Evolutionary conservation across 2,329 filamentous ascomycete species (phyloP).

Genomic region (Nigrograna mackinnonii): DNA sequence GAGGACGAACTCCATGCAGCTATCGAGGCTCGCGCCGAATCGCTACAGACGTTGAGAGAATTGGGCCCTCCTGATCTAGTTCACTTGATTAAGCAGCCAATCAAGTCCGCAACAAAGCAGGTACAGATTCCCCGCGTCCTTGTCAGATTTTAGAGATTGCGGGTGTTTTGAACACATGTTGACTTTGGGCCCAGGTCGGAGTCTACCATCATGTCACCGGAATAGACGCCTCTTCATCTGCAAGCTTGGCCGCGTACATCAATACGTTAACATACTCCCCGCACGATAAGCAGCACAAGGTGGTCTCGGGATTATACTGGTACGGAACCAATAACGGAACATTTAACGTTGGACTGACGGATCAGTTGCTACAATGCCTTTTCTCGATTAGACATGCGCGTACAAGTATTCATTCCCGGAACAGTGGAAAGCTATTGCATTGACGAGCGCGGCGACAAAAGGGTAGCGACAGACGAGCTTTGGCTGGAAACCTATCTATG

Average conservation of each 20-base stretch:
- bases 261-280: slow-evolving; percentile 95
- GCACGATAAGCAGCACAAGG: slow-evolving; percentile 82
- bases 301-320: slow-evolving; percentile 94
- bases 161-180: too few relatives aligned
- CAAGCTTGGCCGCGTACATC: slow-evolving; percentile 95
- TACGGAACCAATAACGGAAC: slow-evolving; percentile 56
- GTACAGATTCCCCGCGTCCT: too few relatives aligned
- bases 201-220: slow-evolving; percentile 98
- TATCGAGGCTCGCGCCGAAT: slow-evolving; percentile 90
- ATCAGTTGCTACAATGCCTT: slow-evolving; percentile 95
- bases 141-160: too few relatives aligned
- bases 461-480: slow-evolving; percentile 87
- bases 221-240: slow-evolving; percentile 95
- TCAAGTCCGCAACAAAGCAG: slow-evolving; percentile 62
- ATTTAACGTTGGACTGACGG: slow-evolving; percentile 33
- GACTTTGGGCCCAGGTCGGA: slow-evolving; percentile 73
- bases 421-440: slow-evolving; percentile 97
- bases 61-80: slow-evolving; percentile 94
- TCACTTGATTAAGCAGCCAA: slow-evolving; percentile 81
- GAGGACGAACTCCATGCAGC: slow-evolving; percentile 92
- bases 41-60: slow-evolving; percentile 82
- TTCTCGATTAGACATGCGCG: slow-evolving; percentile 95
- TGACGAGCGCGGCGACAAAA: slow-evolving; percentile 93
- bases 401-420: slow-evolving; percentile 95
- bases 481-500: slow-evolving; percentile 99